phyloP scores from a whole-genome alignment of 164 flowering plant genomes.

The Kalanchoe fedtschenkoi region DNA sequence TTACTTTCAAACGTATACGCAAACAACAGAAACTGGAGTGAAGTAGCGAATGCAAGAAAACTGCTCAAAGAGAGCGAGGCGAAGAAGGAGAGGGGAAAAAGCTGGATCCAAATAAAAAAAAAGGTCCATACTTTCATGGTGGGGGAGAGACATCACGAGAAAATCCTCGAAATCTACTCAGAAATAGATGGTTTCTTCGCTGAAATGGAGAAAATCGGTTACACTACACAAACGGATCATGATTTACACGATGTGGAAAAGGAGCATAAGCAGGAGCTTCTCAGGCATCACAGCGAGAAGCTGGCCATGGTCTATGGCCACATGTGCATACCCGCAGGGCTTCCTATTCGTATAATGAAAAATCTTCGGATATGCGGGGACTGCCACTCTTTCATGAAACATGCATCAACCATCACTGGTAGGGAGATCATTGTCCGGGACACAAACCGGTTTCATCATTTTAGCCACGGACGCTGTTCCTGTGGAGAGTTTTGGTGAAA shows the following conservation, averaged over 20 bases:
- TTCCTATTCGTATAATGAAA: constrained; percentile 65
- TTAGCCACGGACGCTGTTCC: constrained; percentile 51
- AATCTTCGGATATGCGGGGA: constrained; percentile 77
- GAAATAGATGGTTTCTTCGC: constrained; percentile 44
- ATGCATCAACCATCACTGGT: constrained; percentile 38
- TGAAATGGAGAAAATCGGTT: constrained; percentile 46
- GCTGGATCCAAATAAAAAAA: constrained; percentile 73
- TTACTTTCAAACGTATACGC: constrained; percentile 73
- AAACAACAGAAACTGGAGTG: constrained; percentile 53
- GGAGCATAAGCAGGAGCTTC: constrained; percentile 37
- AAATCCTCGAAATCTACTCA: constrained; percentile 38
- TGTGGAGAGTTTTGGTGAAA: constrained; percentile 74
- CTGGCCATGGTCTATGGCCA: constrained; percentile 64
- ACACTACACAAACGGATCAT: constrained; percentile 33
- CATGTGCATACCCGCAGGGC: constrained; percentile 37
- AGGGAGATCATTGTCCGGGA: constrained; percentile 62
- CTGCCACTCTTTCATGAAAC: constrained; percentile 65
- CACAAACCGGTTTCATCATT: constrained; percentile 69
- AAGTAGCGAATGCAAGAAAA: constrained; percentile 49
- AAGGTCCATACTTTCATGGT: constrained; percentile 62
- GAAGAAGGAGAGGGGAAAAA: constrained; percentile 61
- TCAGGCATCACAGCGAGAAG: constrained; percentile 80
- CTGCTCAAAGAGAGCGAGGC: constrained; percentile 49
- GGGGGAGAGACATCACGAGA: constrained; percentile 54
- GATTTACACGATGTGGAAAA: constrained; percentile 61